phyloP scores from a whole-genome alignment of 805 yeast species.

The Metschnikowia orientalis region DNA sequence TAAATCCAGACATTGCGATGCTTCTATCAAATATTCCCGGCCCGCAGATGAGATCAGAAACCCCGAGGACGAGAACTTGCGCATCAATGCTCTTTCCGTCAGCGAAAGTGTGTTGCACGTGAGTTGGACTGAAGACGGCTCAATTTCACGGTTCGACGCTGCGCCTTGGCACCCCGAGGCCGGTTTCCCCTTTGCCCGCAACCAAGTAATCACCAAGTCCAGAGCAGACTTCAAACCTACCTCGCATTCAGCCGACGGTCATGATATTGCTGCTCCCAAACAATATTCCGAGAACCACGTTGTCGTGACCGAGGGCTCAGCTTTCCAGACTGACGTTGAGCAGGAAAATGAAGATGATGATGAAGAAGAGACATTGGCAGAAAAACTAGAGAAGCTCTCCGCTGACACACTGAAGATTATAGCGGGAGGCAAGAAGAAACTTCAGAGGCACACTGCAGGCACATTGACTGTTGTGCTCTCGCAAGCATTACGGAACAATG shows the following conservation, averaged over 20 bases:
- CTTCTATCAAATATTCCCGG: conserved; percentile 44
- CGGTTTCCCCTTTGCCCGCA: conserved; percentile 23
- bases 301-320: conserved; percentile 59
- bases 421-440: conserved; percentile 38
- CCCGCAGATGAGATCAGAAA: conserved; percentile 38
- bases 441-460: conserved; percentile 45
- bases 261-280: conserved; percentile 50
- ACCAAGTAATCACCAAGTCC: conserved; percentile 29
- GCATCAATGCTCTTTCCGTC: conserved; percentile 23
- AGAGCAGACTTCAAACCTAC: conserved; percentile 39
- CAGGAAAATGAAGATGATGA: conserved; percentile 43
- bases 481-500: conserved; percentile 86
- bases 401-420: conserved; percentile 21
- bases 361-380: conserved; percentile 48
- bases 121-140: conserved; percentile 62
- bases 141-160: conserved; percentile 53
- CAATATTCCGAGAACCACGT: conserved; percentile 60
- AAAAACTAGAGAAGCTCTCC: conserved; percentile 41
- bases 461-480: conserved; percentile 78
- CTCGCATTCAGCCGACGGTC: conserved; percentile 43
- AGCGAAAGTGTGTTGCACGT: conserved; percentile 17
- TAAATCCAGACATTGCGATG: conserved; percentile 49
- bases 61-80: conserved; percentile 26
- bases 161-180: conserved; percentile 43
- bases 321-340: conserved; percentile 49